Base-by-base conservation (phyloP, 1,139 yeast species). In the Nematodospora anomalae region DNA sequence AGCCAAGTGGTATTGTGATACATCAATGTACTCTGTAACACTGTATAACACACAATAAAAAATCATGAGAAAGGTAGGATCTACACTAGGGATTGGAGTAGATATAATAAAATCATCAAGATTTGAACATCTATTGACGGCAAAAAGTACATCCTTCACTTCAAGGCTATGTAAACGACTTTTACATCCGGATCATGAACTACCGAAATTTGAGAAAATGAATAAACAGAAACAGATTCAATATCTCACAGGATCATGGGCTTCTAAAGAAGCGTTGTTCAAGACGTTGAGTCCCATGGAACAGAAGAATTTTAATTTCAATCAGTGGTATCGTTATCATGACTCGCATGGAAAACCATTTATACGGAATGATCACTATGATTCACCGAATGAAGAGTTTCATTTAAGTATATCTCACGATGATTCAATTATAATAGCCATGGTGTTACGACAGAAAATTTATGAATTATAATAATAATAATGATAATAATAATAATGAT, bases 211-310 rank as follows among this genome's bases (percentile, higher is more conserved):
- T 41, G 35, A 52, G 3, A 33, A 46, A 12, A 38, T 51, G 10
- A 32, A 20, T n/a, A 10, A 23, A 7, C 13, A 26, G 10, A 35
- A 32, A 22, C 32, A 37, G 16, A 53, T 55, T 0, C 51, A 51
- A 15, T 53, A 67, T 10, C 53, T 85, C 15, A 76, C 89, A 1
- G 80, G 83, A 1, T 62, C 62, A 8, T 85, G 95, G 94, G 83
- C 90, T 6, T 65, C 76, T 18, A 86, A 85, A 50, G 95, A 85
- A 51, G 92, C 95, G 0, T 54, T 83, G 4, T 85, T 67, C 58
- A 85, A 85, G 55, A 68, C 83, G 0, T 58, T 86, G 39, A 76
- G 71, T 31, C 42, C 53, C 0, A 45, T 43, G 2, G 75, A 74
- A 31, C 95, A 86, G 53, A 38, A 43, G 10, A 10, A 16, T 4